These are phyloP conservation scores for Circinella minor DNA, from an alignment of 371 early-diverging fungal species.

Conservation along the genomic window DNA sequence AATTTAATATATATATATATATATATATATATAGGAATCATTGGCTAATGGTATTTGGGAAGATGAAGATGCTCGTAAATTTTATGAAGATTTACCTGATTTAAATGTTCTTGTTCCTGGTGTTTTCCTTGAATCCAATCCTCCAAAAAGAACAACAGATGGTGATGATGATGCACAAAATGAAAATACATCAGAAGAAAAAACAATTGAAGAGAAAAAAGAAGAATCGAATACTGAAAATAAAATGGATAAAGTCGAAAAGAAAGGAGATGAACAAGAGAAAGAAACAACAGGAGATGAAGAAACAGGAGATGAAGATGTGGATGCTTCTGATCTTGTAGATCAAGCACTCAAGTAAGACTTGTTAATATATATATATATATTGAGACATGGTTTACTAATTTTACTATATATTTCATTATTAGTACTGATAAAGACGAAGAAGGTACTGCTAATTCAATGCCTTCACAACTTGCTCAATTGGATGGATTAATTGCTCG, in stretches of 20 bases:
- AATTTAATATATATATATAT: not conserved
- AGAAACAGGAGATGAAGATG: slow-evolving; percentile 24
- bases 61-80: slow-evolving; percentile 84
- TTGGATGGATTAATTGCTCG: slow-evolving; percentile 74
- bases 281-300: slow-evolving; percentile 23
- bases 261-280: not conserved
- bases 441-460: slow-evolving; percentile 43
- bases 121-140: slow-evolving; percentile 64
- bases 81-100: slow-evolving; percentile 84
- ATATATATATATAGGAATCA: slow-evolving; percentile 43
- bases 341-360: slow-evolving; percentile 45
- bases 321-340: slow-evolving; percentile 24
- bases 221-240: slow-evolving; percentile 35
- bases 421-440: slow-evolving; percentile 38
- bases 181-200: slow-evolving; percentile 24
- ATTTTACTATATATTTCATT: not conserved
- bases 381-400: no score
- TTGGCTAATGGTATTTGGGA: slow-evolving; percentile 77
- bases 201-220: slow-evolving; percentile 8
- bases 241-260: not conserved
- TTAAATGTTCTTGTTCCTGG: slow-evolving; percentile 79
- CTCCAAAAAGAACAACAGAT: slow-evolving; percentile 26
- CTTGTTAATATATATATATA: not conserved
- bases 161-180: slow-evolving; percentile 15
- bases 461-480: slow-evolving; percentile 57